Base-by-base conservation (phyloP, 495 filamentous ascomycete genomes). In the Neurospora tetraspora region DNA sequence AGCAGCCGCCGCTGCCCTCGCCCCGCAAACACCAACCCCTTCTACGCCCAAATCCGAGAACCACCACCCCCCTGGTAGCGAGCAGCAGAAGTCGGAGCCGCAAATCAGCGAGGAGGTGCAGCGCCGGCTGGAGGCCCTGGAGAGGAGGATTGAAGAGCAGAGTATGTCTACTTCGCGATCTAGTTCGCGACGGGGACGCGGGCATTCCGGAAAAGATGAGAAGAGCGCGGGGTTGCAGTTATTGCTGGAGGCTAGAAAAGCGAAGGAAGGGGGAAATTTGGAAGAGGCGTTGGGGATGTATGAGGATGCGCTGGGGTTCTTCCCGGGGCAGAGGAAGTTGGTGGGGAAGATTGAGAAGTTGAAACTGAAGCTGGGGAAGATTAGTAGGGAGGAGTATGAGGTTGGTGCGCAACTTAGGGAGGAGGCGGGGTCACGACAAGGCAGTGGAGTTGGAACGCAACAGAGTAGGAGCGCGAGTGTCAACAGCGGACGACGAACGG, bases 241-340 rank as follows among this genome's bases (percentile, higher is more conserved):
- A 75, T 80, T 98, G 70, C 85, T 98, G 18, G 94, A 97, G 88
- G 96, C 94, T 0, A 93, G 96, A 74, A 94, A 98, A 76, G 93
- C 97, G 75, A 92, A 92, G 73, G 92, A 90, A 36, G 85, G 91
- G 1, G 93, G 93, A 1, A 93, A 98, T 73, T 89, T 95, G 65
- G 82, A 82, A 5, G 92, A 88, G 34, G 94, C 94, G 0, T 79
- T 99, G 75, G 90, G 86, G 76, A 94, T 96, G 90, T 98, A 96
- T 74, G 90, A 93, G 78, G 83, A 93, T 42, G 96, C 96, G 2
- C 81, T 92, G 39, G 90, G 91, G 0, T 94, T 89, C 79, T 99
- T 99, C 77, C 96, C 94, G 0, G 89, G 90, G 3, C 96, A 98
- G 77, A 84, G 88, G 65, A 98, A 96, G 79, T 86, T 99, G 16